phyloP scores from a whole-genome alignment of 2,329 filamentous ascomycete genomes.

The Trichoderma sp. region DNA sequence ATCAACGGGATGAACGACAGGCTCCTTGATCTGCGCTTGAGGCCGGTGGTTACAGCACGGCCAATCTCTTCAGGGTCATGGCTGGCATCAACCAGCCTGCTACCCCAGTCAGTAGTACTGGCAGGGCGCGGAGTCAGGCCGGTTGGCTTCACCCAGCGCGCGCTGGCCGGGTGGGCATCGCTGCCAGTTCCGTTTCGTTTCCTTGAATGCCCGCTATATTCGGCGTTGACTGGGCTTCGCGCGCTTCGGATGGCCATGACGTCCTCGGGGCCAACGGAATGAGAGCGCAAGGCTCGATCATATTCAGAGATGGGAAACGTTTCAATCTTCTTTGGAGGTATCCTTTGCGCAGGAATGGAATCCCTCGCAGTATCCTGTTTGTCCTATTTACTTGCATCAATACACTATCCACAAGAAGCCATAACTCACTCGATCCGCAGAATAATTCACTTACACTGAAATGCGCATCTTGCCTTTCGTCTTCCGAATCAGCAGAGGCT shows the following conservation, averaged over 20 bases:
- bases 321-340: constrained; percentile 57
- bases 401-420: background rate
- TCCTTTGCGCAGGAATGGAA: constrained; percentile 42
- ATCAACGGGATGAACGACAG: constrained; percentile 54
- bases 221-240: constrained; percentile 57
- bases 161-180: constrained; percentile 30
- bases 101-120: constrained; percentile 60
- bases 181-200: constrained; percentile 21
- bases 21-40: constrained; percentile 62
- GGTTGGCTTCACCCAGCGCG: constrained; percentile 47
- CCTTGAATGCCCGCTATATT: constrained; percentile 36
- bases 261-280: constrained; percentile 62
- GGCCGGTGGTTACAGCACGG: constrained; percentile 59
- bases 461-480: constrained; percentile 41
- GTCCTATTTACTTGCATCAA: constrained; percentile 33
- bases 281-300: constrained; percentile 63
- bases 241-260: constrained; percentile 57
- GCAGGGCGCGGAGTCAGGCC: constrained; percentile 65
- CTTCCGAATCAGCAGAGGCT: constrained; percentile 17
- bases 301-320: constrained; percentile 65
- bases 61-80: constrained; percentile 61
- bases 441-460: constrained; percentile 52
- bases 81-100: constrained; percentile 42
- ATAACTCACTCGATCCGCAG: background rate
- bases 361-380: constrained; percentile 44